These are phyloP conservation scores for Barnettozyma pratensis DNA, from an alignment of 805 yeast species.

Conservation along the genomic window DNA sequence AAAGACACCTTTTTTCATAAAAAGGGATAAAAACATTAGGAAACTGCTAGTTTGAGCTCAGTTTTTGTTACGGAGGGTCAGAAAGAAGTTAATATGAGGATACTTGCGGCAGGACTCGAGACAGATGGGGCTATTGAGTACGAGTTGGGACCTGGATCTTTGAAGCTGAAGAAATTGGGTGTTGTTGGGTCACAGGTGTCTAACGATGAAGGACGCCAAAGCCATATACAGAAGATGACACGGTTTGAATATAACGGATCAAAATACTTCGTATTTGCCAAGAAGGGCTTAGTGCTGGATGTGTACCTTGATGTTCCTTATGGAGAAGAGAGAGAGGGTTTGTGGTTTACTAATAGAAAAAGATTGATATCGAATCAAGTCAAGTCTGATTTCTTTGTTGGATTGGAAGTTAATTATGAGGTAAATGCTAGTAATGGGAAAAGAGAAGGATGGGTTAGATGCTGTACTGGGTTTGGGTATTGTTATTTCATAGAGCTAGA, in stretches of 20 bases:
- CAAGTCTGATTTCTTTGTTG: conserved; percentile 19
- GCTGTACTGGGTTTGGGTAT: conserved; percentile 23
- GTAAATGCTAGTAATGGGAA: not conserved
- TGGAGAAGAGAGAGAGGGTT: conserved; percentile 4
- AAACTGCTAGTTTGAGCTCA: too few relatives aligned
- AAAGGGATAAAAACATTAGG: too few relatives aligned
- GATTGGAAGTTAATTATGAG: conserved; percentile 9
- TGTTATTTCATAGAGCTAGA: conserved; percentile 18
- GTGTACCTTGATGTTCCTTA: conserved; percentile 2
- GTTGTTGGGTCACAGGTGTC: conserved; percentile 6
- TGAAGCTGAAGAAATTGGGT: conserved; percentile 4
- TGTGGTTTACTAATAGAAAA: conserved; percentile 11
- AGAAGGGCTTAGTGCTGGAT: conserved; percentile 16
- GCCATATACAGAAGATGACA: conserved; percentile 13
- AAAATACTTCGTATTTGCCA: conserved; percentile 12
- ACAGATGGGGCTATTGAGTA: conserved; percentile 5
- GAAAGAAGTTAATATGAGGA: not conserved
- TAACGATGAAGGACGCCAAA: conserved; percentile 6
- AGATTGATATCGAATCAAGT: conserved; percentile 16
- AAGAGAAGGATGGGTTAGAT: conserved; percentile 11
- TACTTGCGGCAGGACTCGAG: not conserved
- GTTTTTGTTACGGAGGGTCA: too few relatives aligned
- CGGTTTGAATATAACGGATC: conserved; percentile 2
- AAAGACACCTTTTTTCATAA: too few relatives aligned
- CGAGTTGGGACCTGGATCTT: conserved; percentile 5